Base-by-base conservation (phyloP, 2,329 filamentous ascomycete genomes). In the Coniochaeta hoffmannii region DNA sequence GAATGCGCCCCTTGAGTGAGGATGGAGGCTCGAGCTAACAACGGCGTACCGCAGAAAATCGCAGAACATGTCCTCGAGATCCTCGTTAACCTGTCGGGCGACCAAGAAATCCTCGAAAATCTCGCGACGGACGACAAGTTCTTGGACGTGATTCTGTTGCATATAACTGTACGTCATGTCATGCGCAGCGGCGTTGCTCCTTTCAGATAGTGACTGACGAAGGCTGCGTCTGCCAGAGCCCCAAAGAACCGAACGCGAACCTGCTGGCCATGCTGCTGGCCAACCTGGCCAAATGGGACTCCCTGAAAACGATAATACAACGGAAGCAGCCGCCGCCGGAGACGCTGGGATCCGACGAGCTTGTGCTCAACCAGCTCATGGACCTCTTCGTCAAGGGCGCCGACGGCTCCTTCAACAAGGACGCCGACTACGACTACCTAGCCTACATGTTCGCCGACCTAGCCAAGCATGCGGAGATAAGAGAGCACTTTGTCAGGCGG, bases 321-420 rank as follows among this genome's bases (percentile, higher is more conserved):
- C 76, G 88, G 55, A 88, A 87, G 65, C 87, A 90, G 59, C 74
- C 80, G 7, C 70, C 86, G 0, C 88, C 90, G 2, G 81, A 85
- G 55, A 77, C 78, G n/a, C 80, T 96, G 7, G 85, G 83, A 6
- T 87, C 83, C 1, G 89, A 90, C 38, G 80, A 86, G 34, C 78
- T 83, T 57, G 86, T 90, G 4, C 82, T 97, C 64, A 91, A 97
- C 69, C 94, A 97, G 71, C 76, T 99, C 30, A 84, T 99, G 69
- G 94, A 97, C 69, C 87, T 95, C 63, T 99, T 99, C 68, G 94
- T 97, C 67, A 95, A 94, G 74, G 93, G 93, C 19, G 86, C 89
- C 22, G 86, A 88, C 58, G 88, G 88, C 24, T 77, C 79, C 10
- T 91, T 94, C 71, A 97, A 97, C 77, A 87, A 88, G 66, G 70